Conservation (phyloP, 2,329 filamentous ascomycete species). For the Aureobasidium sp. region DNA sequence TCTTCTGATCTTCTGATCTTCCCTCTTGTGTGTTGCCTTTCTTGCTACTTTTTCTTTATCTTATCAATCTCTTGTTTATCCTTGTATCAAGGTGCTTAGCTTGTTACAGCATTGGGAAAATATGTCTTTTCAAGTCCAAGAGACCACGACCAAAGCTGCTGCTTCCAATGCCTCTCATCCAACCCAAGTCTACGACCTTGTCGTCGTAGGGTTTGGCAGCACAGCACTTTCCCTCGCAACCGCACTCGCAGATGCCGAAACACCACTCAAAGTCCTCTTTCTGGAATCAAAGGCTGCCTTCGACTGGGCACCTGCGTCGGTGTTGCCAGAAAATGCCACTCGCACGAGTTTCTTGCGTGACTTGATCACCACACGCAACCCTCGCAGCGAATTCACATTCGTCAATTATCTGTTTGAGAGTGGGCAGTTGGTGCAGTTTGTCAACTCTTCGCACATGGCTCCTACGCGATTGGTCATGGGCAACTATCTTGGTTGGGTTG, state of each 20-base stretch:
- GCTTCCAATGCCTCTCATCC: neutral
- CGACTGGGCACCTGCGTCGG: conserved; percentile 19
- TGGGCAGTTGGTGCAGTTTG: conserved; percentile 23
- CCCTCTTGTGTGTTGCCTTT: neutral
- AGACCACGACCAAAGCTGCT: neutral
- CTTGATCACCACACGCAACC: conserved; percentile 25
- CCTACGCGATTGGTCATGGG: conserved; percentile 22
- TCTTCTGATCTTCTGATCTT: neutral
- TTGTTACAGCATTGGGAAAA: neutral
- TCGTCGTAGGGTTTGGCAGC: conserved; percentile 23
- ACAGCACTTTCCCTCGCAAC: conserved; percentile 22
- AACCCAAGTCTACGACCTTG: conserved; percentile 17
- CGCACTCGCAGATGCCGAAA: conserved; percentile 20
- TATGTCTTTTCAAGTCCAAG: conserved; percentile 6
- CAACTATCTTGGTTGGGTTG: conserved; percentile 25
- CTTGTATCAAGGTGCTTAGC: neutral
- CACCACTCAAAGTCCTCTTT: conserved; percentile 20
- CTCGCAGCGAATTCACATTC: conserved; percentile 25
- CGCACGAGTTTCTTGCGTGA: conserved; percentile 24
- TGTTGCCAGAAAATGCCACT: conserved; percentile 20
- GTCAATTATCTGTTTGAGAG: conserved; percentile 26
- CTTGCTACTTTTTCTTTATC: neutral
- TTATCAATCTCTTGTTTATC: conserved; percentile 1
- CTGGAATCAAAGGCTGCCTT: conserved; percentile 21
- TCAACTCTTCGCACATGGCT: conserved; percentile 24